Conservation (phyloP, 192 early-diverging fungal genomes). For the Podila epicladia region DNA sequence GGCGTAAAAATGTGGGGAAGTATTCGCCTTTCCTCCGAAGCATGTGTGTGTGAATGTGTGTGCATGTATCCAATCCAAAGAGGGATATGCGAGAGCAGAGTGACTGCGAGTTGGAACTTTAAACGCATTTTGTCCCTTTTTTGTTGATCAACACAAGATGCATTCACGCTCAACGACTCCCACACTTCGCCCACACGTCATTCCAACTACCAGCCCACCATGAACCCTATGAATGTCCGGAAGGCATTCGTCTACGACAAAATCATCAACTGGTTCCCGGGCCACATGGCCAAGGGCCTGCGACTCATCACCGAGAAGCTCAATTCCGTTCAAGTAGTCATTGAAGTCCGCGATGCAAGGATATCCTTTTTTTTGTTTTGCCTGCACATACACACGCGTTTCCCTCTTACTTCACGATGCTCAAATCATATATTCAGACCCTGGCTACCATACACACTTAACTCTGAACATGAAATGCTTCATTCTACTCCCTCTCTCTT, state of each 20-base stretch:
- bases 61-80: too few relatives aligned
- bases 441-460: not conserved
- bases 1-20: too few relatives aligned
- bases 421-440: not conserved
- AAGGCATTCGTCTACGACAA: slow-evolving; percentile 62
- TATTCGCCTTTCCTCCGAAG: too few relatives aligned
- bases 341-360: slow-evolving; percentile 95
- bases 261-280: slow-evolving; percentile 89
- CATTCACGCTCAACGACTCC: not conserved
- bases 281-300: slow-evolving; percentile 86
- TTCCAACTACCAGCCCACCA: not conserved
- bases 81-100: too few relatives aligned
- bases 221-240: slow-evolving; percentile 39
- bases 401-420: not conserved
- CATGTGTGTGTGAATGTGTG: too few relatives aligned
- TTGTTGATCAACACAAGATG: not conserved
- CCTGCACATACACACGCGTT: not conserved
- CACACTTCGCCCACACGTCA: not conserved
- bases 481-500: not conserved
- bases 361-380: slow-evolving; percentile 50
- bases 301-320: slow-evolving; percentile 78
- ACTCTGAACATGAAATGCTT: not conserved
- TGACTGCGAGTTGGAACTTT: too few relatives aligned
- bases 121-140: too few relatives aligned
- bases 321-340: slow-evolving; percentile 81